Evolutionary conservation across 331 rosid species (phyloP), one percentile per base, ranked within the genome.

Genomic region (Dryas integrifolia): DNA sequence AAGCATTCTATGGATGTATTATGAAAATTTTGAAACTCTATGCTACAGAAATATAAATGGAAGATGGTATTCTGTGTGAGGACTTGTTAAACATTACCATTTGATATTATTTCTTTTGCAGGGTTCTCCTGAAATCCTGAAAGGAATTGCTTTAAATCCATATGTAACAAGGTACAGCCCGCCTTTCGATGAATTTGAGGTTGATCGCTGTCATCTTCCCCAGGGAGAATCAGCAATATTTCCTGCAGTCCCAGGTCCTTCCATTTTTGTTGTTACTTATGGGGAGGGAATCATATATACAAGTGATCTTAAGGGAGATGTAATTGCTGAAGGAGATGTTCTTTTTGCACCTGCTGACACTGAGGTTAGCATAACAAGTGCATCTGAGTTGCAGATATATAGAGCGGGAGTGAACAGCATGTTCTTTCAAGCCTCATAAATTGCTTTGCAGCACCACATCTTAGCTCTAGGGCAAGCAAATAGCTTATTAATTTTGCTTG

Each of bases 111-210:
- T 58, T 81, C 11, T 60, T 9, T 38, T 56, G 67, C 87, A 95
- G 97, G 99, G 98, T 46, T 77, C 75, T 75, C 99, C 99, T 6
- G 92, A 92, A 76, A 92, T 95, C 44, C 82, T 95, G 67, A 77
- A 57, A 72, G 99, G 98, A 72, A 81, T 83, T 74, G 70, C 87
- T 49, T 0, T 95, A 46, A 88, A 83, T 77, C 82, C 84, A 41
- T 84, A 78, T 39, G 84, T 92, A 62, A 90, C 69, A 48, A 88
- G 81, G 74, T 95, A 95, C 52, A 73, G 68, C 59, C 97, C 99
- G 0, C 98, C 99, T 5, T 91, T 92, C 3, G 93, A 95, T 9
- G 99, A 95, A 82, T 95, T 95, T 38, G 99, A 95, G 85, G 88
- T 92, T 2, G 99, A 95, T 45, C 66, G 79, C 0, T 92, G 97